A percentile compares a stretch with the other conserved stretches of the same genome.
phyloP scores from a whole-genome alignment of 2,329 filamentous ascomycete genomes.

The Epichloe aotearoae region DNA sequence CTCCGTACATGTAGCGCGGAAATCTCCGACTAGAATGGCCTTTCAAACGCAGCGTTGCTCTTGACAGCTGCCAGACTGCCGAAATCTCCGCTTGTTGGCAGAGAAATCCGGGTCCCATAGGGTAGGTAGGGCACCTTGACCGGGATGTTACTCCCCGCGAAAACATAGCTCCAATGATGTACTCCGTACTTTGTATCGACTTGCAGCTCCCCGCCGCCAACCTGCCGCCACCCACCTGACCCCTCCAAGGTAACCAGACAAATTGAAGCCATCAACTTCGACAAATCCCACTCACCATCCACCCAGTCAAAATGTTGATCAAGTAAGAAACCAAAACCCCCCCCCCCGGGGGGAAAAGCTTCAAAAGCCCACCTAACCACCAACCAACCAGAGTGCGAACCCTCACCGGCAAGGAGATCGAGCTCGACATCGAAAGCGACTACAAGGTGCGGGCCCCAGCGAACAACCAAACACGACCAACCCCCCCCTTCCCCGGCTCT shows the following conservation, averaged over 20 bases:
- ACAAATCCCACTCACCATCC: neutral
- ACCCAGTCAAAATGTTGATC: slow-evolving; percentile 29
- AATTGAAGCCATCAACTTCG: neutral
- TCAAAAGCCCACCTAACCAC: neutral
- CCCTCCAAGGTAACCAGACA: neutral
- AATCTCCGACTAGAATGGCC: no score
- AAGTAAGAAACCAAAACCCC: slow-evolving; percentile 25
- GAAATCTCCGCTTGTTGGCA: no score
- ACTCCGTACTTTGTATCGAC: no score
- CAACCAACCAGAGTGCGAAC: slow-evolving; percentile 65
- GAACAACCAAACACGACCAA: neutral
- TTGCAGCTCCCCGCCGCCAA: neutral
- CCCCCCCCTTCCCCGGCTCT: neutral
- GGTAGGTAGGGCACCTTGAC: no score
- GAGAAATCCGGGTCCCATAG: no score
- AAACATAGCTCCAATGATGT: no score
- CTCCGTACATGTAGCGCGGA: no score
- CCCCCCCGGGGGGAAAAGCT: no score
- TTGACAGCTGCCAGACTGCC: no score
- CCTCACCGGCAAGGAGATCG: slow-evolving; percentile 96
- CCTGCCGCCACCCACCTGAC: neutral
- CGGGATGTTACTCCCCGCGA: no score
- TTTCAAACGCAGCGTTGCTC: no score
- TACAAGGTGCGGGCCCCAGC: slow-evolving; percentile 57
- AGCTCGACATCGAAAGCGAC: slow-evolving; percentile 88